Evolutionary conservation across 768 basidiomycete genomes (phyloP), one percentile per base, ranked within the genome.

Genomic region (Serendipita sp.): DNA sequence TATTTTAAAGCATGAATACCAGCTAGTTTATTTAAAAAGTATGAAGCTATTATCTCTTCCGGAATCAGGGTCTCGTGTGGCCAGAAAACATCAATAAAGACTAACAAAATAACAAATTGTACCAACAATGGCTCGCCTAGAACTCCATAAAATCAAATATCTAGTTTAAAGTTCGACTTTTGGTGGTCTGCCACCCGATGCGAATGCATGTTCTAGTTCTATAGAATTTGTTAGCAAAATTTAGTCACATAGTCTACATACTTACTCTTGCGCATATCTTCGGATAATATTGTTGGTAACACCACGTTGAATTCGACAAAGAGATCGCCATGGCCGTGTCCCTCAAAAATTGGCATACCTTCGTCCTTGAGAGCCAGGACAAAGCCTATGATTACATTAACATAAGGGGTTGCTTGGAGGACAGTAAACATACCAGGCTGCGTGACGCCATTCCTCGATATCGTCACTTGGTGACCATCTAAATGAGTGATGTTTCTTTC

Each of bases 241-340:
- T 16, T 17, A 24, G 53, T 4, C 22, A 28, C 3, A 58, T 7
- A 20, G 50, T 53, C 28, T 42, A 30, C 43, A 11, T 13, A 79
- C 92, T 78, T 71, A 97, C 95, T 89, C 71, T 76, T 79, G 68
- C 82, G 82, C 64, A 81, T 81, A 56, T 85, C 80, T 56, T 81
- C 69, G 53, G 84, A 77, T 34, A 99, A 73, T 62, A 85, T 79
- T 56, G 80, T 74, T 2, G 96, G 96, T 61, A 99, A 74, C 17
- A 98, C 85, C 56, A 99, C 90, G 63, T 82, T 90, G 74, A 95
- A 99, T 72, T 97, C 94, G 61, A 99, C 79, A 68, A 82, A 98
- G 51, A 99, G 75, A 71, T 95, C 85, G 16, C 96, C 96, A 65
- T 82, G 77, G 22, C 73, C 70, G 9, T 75, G 73, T 31, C 68